A percentile compares a stretch with the other conserved stretches of the same genome.
Conservation (phyloP, 208 protist genomes). For the Wallacemonas sp. region DNA sequence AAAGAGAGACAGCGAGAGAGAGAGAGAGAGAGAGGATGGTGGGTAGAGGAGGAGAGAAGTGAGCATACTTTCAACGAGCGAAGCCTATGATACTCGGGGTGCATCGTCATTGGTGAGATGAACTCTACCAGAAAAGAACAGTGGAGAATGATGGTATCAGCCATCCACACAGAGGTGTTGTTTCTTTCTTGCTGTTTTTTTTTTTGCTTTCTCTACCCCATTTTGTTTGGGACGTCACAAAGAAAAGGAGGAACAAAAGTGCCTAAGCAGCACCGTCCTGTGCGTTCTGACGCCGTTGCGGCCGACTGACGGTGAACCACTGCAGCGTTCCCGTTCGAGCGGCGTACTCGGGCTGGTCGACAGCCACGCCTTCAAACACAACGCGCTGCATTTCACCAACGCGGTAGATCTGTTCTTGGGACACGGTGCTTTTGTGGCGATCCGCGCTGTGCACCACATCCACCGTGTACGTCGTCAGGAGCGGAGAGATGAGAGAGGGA, state of each 20-base stretch:
- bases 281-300: conserved; percentile 25
- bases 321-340: conserved; percentile 25
- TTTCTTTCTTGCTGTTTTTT: no score
- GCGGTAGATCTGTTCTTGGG: no score
- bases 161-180: no score
- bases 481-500: conserved; percentile 22
- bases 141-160: no score
- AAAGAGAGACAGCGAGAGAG: background rate
- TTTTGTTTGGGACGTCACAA: no score
- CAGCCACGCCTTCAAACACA: background rate
- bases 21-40: conserved; percentile 18
- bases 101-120: no score
- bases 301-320: conserved; percentile 32
- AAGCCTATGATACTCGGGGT: no score
- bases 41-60: background rate
- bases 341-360: conserved; percentile 14
- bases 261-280: background rate
- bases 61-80: no score
- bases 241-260: no score
- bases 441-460: background rate
- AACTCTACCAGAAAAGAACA: no score
- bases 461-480: conserved; percentile 35
- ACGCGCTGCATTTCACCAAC: background rate
- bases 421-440: no score
- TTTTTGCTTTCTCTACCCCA: no score